Base-by-base conservation (phyloP, 1,284 basidiomycete species). In the Waitea zeae region DNA sequence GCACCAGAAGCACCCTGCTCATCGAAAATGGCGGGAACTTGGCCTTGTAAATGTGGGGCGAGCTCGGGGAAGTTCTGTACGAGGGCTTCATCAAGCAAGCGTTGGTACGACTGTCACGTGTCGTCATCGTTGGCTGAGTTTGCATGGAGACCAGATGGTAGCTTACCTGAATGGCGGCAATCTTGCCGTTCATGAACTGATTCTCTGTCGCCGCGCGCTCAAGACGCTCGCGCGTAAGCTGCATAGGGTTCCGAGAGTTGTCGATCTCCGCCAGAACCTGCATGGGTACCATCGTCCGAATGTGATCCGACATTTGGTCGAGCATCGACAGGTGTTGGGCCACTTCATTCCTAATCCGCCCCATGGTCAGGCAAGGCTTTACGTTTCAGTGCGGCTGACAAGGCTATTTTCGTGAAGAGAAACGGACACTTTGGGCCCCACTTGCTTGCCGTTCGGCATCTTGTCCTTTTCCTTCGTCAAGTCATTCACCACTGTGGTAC, bases 121-220 rank as follows among this genome's bases (percentile, higher is more conserved):
- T 20, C 20, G 20, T 35, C 15, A 33, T 31, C 37, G 13, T 29
- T 24, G 12, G 31, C n/a, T 36, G 26, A 20, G 17, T 32, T 33
- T n/a, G 24, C 17, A 31, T 27, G 19, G 12, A 17, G 13, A 33
- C 17, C 14, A n/a, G 4, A 17, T 12, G 15, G n/a, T 4, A 12
- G 55, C 65, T 46, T 44, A 83, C 81, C 35, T 70, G 62, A 19
- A 87, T 64, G 3, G 80, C 79, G 30, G 68, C 62, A 30, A 87
- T 75, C 47, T 86, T 86, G n/a, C 79, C 83, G 49, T 86, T 83
- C 68, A 86, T 82, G 46, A 83, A 86, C 50, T 84, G 80, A 49
- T 87, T 88, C 54, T 86, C 82, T 1, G 79, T 79, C 15, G 81
- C 77, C 1, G 80, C 69, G 34, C 81, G 64, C 50, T 87, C 82